Percentiles rank a stretch among this genome's conserved stretches.
Evolutionary conservation across 2,329 filamentous ascomycete species (phyloP).

Genomic region (Aspergillus unguis): DNA sequence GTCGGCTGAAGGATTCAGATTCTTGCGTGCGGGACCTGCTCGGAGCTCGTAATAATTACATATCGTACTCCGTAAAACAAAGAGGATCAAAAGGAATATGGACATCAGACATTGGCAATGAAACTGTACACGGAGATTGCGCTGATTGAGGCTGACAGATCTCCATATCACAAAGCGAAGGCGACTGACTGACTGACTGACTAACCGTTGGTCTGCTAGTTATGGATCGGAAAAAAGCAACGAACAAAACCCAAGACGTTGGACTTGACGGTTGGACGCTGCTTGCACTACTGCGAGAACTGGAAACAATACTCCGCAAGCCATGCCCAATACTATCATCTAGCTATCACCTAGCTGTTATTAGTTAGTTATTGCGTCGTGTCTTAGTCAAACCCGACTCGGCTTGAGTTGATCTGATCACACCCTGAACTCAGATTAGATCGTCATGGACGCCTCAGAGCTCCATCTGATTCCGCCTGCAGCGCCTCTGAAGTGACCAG

Average conservation of each 20-base stretch:
- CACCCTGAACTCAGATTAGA: not conserved
- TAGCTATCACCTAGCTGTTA: too few species aligned
- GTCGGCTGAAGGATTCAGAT: not conserved
- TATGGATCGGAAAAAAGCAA: not conserved
- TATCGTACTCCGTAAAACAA: not conserved
- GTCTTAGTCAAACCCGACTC: not conserved
- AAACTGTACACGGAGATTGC: not conserved
- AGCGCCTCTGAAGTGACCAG: not conserved
- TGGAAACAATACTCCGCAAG: conserved; percentile 2
- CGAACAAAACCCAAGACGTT: conserved; percentile 2
- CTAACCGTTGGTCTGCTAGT: too few species aligned
- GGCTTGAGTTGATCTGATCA: not conserved
- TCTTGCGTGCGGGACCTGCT: conserved; percentile 1
- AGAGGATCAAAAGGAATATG: conserved; percentile 1
- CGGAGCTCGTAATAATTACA: conserved; percentile 4
- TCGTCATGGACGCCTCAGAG: not conserved
- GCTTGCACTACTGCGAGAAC: not conserved
- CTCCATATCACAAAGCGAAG: conserved; percentile 2
- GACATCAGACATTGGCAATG: not conserved
- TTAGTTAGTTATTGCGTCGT: not conserved
- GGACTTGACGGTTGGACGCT: not conserved
- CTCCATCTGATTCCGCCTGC: conserved; percentile 1
- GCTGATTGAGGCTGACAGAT: conserved; percentile 10
- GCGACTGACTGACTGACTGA: too few species aligned
- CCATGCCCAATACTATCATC: not conserved